phyloP scores from a whole-genome alignment of 75 land plant species.

The Cunninghamia lanceolata region DNA sequence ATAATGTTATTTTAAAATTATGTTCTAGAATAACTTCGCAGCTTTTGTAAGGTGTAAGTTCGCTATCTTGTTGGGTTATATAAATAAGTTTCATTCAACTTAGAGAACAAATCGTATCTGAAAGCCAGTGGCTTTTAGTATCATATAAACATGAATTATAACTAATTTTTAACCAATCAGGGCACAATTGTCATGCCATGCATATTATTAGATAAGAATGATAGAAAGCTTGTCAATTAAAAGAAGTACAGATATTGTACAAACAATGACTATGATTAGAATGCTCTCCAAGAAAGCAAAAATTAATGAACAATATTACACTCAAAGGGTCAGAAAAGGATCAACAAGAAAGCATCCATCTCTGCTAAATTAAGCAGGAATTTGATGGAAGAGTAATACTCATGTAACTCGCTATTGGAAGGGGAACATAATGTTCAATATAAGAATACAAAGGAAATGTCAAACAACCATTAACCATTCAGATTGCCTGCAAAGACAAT shows the following conservation, averaged over 20 bases:
- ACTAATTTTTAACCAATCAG: too few relatives aligned
- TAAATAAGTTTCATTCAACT: too few relatives aligned
- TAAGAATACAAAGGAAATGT: not conserved
- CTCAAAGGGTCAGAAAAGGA: not conserved
- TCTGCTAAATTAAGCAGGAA: not conserved
- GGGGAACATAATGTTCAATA: not conserved
- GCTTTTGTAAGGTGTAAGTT: too few relatives aligned
- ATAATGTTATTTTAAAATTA: too few relatives aligned
- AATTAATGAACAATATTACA: not conserved
- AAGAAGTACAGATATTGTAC: not conserved
- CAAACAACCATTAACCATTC: not conserved
- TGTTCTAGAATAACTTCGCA: too few relatives aligned
- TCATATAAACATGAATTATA: too few relatives aligned
- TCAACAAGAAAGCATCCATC: not conserved
- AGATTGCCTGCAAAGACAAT: not conserved
- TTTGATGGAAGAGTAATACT: not conserved
- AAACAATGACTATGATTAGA: not conserved
- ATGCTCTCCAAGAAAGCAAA: not conserved
- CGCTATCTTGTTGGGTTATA: too few relatives aligned
- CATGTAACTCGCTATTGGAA: not conserved
- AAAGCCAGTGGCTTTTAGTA: too few relatives aligned
- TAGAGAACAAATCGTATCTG: too few relatives aligned
- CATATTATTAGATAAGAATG: not conserved
- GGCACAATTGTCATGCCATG: not conserved
- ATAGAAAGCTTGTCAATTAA: not conserved